phyloP scores from a whole-genome alignment of 805 yeast genomes.

The Danielozyma ontarioensis region DNA sequence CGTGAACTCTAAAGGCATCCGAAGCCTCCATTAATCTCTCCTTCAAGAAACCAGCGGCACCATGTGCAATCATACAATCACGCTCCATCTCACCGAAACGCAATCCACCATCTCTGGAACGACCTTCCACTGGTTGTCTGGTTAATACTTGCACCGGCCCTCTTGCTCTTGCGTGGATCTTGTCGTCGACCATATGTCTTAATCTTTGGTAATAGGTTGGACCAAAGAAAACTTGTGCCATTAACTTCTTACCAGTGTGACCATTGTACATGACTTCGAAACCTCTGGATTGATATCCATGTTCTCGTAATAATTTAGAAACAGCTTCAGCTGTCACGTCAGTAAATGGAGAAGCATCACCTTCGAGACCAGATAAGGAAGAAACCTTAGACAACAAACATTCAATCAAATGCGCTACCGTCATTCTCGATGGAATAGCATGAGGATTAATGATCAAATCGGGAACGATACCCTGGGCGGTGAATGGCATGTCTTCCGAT shows the following conservation, averaged over 20 bases:
- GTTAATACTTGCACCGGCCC: constrained; percentile 97
- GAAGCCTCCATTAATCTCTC: constrained; percentile 99
- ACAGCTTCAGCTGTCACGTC: constrained; percentile 98
- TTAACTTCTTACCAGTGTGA: constrained; percentile 94
- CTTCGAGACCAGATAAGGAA: constrained; percentile 91
- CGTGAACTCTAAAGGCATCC: constrained; percentile 96
- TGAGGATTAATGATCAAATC: constrained; percentile 97
- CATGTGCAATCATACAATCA: constrained; percentile 99
- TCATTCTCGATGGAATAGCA: constrained; percentile 99
- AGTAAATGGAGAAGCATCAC: constrained; percentile 99
- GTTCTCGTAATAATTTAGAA: constrained; percentile 85
- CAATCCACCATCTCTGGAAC: constrained; percentile 98
- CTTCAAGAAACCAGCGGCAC: constrained; percentile 97
- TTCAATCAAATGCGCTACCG: constrained; percentile 98
- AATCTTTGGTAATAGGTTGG: constrained; percentile 98
- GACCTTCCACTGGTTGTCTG: constrained; percentile 99
- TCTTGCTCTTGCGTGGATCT: constrained; percentile 98
- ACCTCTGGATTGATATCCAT: constrained; percentile 97
- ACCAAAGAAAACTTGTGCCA: constrained; percentile 99
- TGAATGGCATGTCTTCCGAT: constrained; percentile 98
- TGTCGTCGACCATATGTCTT: constrained; percentile 99
- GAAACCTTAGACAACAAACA: constrained; percentile 95
- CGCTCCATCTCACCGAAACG: constrained; percentile 99
- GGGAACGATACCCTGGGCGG: constrained; percentile 93
- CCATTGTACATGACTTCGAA: constrained; percentile 99